These are phyloP conservation scores for Adansonia gregorii DNA, from an alignment of 441 rosid species.

Conservation along the genomic window DNA sequence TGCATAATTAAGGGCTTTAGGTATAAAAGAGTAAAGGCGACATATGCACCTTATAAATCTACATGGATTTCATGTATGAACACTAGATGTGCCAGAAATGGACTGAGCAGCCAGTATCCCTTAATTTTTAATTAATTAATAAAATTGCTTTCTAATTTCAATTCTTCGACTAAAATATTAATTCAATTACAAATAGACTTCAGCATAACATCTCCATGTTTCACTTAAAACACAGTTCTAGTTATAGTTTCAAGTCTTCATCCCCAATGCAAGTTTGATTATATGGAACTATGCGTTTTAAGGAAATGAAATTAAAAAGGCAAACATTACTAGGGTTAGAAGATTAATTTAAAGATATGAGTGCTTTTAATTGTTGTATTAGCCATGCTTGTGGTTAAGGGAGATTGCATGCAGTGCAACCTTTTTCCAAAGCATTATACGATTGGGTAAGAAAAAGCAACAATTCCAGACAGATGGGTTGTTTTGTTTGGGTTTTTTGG, in stretches of 20 bases:
- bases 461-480: slow-evolving; percentile 12
- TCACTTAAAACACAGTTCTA: neutral
- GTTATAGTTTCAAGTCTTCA: neutral
- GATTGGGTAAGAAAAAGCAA: slow-evolving; percentile 40
- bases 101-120: too few species aligned
- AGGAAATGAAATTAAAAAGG: neutral
- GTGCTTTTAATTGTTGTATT: neutral
- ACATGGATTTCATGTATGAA: neutral
- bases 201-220: neutral
- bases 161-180: neutral
- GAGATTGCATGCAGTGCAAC: slow-evolving; percentile 13
- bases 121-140: neutral
- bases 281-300: neutral
- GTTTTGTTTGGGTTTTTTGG: neutral
- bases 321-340: neutral
- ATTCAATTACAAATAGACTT: neutral
- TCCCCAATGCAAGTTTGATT: too few species aligned
- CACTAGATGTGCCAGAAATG: neutral
- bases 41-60: neutral
- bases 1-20: neutral
- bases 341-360: neutral
- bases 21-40: too few species aligned
- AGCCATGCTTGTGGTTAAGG: neutral
- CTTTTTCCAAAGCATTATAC: slow-evolving; percentile 19
- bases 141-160: neutral